Evolutionary conservation across 73 alveolate genomes (phyloP), one percentile per base, ranked within the genome.

Genomic region (Urostyla sp.): DNA sequence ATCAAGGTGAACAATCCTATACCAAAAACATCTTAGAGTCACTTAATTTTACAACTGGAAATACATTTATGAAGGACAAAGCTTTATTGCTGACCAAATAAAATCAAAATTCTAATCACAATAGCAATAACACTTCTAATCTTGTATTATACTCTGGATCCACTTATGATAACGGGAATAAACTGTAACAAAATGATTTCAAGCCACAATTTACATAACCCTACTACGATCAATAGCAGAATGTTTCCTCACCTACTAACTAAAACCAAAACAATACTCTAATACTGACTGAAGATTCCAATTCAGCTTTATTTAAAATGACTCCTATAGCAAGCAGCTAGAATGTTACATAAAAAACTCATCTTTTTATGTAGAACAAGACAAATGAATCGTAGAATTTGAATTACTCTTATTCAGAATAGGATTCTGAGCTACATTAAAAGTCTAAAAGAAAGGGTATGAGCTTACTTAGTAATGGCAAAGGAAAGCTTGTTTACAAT

Each of bases 371-470:
- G 79, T 43, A 63, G 37, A 60, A 55, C 24, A 55, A 46, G 20
- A 55, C 79, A 21, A 63, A 57, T 5, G 79, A 63, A 23, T 38
- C 61, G 10, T 43, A 63, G 20, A 63, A 63, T 43, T 23, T 63
- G 38, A 63, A 63, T 50, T 63, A 63, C 30, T 63, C 79, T 8
- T 63, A 60, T 48, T 63, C 79, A 28, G 79, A 63, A 24, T 43
- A 43, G 50, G 79, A 63, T 28, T 63, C 79, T 43, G 79, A 63
- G 45, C n/a, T n/a, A n/a, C n/a, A n/a, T n/a, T n/a, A n/a, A n/a
- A n/a, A n/a, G n/a, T n/a, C n/a, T n/a, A n/a, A n/a, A n/a, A n/a
- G n/a, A n/a, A n/a, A n/a, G n/a, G n/a, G n/a, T n/a, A n/a, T n/a
- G n/a, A n/a, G n/a, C n/a, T n/a, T n/a, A n/a, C n/a, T n/a, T n/a